Conservation (phyloP, 1,139 yeast species). For the Protomyces lactucae-debilis region DNA sequence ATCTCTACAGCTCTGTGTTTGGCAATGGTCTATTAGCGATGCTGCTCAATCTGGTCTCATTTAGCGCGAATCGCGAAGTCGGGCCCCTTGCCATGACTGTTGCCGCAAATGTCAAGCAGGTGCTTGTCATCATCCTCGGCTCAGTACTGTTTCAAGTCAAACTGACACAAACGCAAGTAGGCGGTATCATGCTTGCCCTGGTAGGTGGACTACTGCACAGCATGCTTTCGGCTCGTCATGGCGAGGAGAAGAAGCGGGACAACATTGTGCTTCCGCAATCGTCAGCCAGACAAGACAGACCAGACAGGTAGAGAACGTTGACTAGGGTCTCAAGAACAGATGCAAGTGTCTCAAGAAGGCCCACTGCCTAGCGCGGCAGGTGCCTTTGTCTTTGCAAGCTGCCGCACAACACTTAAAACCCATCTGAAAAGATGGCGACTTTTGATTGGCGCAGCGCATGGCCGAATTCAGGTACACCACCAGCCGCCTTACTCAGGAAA, state of each 20-base stretch:
- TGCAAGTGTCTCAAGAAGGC: neutral
- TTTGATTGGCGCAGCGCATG: neutral
- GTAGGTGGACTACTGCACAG: neutral
- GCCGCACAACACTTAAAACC: neutral
- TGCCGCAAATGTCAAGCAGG: conserved; percentile 36
- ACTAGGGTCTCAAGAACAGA: neutral
- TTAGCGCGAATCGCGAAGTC: conserved; percentile 36
- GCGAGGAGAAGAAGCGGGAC: neutral
- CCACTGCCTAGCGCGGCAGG: neutral
- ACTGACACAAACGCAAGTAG: no score
- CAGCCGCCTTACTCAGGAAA: conserved; percentile 34
- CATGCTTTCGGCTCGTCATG: neutral
- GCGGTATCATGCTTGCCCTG: no score
- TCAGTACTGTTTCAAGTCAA: conserved; percentile 34
- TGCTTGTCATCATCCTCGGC: conserved; percentile 35
- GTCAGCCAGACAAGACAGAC: no score
- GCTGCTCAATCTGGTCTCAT: conserved; percentile 35
- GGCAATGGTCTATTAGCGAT: conserved; percentile 36
- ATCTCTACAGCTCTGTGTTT: conserved; percentile 27
- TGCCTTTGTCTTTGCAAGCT: neutral
- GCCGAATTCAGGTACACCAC: conserved; percentile 32
- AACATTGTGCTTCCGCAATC: no score
- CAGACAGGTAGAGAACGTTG: no score
- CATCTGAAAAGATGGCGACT: neutral
- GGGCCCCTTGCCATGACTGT: conserved; percentile 37